Conservation (phyloP, 129 eudicot genomes). For the Dittrichia graveolens region DNA sequence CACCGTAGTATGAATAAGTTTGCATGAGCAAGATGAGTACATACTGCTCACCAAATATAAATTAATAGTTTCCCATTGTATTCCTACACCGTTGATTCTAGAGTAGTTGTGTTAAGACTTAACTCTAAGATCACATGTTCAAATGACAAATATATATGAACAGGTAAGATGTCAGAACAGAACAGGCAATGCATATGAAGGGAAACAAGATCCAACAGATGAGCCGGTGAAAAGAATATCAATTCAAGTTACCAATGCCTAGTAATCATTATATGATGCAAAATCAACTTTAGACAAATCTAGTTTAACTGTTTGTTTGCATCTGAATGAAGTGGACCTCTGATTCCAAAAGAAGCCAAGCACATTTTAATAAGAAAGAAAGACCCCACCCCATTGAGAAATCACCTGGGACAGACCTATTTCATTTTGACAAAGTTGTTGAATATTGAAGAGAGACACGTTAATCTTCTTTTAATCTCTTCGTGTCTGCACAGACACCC, state of each 20-base stretch:
- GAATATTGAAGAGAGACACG: not conserved
- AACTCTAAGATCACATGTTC: no score
- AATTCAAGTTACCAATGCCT: constrained; percentile 4
- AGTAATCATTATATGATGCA: constrained; percentile 3
- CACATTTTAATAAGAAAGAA: not conserved
- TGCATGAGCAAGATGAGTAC: not conserved
- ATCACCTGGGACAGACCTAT: not conserved
- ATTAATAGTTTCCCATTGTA: not conserved
- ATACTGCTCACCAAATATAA: not conserved
- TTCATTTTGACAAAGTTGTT: not conserved
- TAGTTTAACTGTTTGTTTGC: constrained; percentile 16
- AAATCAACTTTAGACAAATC: constrained; percentile 11
- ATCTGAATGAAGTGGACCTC: not conserved
- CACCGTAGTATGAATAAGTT: constrained; percentile 11
- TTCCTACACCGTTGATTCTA: not conserved
- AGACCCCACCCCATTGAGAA: not conserved
- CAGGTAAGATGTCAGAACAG: constrained; percentile 10
- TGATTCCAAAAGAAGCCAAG: constrained; percentile 5
- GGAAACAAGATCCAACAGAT: constrained; percentile 14
- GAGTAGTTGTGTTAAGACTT: no score
- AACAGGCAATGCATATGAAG: not conserved
- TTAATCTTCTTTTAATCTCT: not conserved
- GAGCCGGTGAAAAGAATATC: not conserved
- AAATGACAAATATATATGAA: no score
- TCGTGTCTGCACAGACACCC: not conserved